phyloP scores from a whole-genome alignment of 2,329 filamentous ascomycete species.

The Sporothrix inflata region DNA sequence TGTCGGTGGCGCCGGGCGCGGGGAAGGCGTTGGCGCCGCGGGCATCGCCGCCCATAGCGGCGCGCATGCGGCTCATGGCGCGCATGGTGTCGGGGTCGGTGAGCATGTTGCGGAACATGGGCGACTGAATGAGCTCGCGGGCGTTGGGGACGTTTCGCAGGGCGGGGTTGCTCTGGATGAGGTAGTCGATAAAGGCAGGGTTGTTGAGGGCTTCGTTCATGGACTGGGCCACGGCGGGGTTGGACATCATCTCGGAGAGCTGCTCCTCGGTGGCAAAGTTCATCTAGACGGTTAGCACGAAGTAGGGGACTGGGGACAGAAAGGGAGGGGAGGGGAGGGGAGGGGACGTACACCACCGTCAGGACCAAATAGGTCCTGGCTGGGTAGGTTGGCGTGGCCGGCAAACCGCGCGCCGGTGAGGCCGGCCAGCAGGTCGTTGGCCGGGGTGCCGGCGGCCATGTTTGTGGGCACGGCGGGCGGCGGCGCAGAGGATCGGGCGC shows the following conservation, averaged over 20 bases:
- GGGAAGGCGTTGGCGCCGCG: conserved; percentile 64
- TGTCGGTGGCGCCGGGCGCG: conserved; percentile 89
- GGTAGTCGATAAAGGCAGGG: conserved; percentile 90
- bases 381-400: conserved; percentile 86
- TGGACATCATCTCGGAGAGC: conserved; percentile 81
- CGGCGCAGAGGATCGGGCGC: conserved; percentile 49
- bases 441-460: conserved; percentile 74
- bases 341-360: conserved; percentile 80
- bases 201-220: conserved; percentile 97
- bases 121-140: conserved; percentile 83
- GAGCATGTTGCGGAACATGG: conserved; percentile 88
- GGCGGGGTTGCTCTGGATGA: conserved; percentile 90
- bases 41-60: conserved; percentile 63
- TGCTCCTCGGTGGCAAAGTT: conserved; percentile 82
- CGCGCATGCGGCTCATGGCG: conserved; percentile 80
- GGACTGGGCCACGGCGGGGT: conserved; percentile 81
- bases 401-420: conserved; percentile 93
- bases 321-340: neutral
- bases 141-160: conserved; percentile 73
- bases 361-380: conserved; percentile 85
- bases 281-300: conserved; percentile 74
- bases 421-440: conserved; percentile 86
- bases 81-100: conserved; percentile 85
- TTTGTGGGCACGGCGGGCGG: conserved; percentile 70
- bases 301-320: conserved; percentile 25